These are phyloP conservation scores for Colletotrichum sp. DNA, from an alignment of 2,329 filamentous ascomycete genomes.

Conservation along the genomic window DNA sequence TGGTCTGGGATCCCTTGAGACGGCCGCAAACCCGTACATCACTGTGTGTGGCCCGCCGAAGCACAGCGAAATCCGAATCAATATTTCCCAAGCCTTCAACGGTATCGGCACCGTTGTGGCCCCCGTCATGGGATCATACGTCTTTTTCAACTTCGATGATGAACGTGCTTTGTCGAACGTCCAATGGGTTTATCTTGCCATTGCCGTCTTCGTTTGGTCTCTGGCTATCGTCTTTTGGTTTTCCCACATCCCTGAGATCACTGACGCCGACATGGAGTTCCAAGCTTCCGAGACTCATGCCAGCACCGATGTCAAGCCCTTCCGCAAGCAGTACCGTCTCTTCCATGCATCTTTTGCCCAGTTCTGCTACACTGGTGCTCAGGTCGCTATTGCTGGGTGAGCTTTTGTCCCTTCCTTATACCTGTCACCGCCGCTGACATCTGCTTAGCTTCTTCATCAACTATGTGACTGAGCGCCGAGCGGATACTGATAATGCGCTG, in stretches of 20 bases:
- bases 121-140: slow-evolving; percentile 73
- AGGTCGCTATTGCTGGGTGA: slow-evolving; percentile 70
- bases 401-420: slow-evolving; percentile 30
- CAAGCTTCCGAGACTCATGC: slow-evolving; percentile 55
- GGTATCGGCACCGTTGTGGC: slow-evolving; percentile 63
- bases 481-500: slow-evolving; percentile 50
- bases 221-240: slow-evolving; percentile 71
- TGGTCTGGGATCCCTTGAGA: slow-evolving; percentile 76
- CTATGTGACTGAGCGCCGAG: slow-evolving; percentile 62
- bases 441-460: slow-evolving; percentile 75
- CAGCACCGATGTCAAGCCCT: slow-evolving; percentile 49
- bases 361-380: slow-evolving; percentile 79
- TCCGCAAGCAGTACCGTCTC: slow-evolving; percentile 74
- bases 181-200: slow-evolving; percentile 78
- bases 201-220: slow-evolving; percentile 72
- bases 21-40: slow-evolving; percentile 74
- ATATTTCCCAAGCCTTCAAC: slow-evolving; percentile 58
- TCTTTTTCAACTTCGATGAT: slow-evolving; percentile 60
- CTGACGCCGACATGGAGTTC: slow-evolving; percentile 66
- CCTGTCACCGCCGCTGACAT: slow-evolving; percentile 65
- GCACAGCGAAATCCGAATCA: slow-evolving; percentile 58
- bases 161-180: slow-evolving; percentile 66
- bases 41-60: slow-evolving; percentile 55
- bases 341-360: slow-evolving; percentile 80
- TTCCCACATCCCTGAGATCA: slow-evolving; percentile 73